A percentile compares a stretch with the other conserved stretches of the same genome.
Evolutionary conservation across 192 early-diverging fungal species (phyloP).

Genomic region (Coemansia sp.): DNA sequence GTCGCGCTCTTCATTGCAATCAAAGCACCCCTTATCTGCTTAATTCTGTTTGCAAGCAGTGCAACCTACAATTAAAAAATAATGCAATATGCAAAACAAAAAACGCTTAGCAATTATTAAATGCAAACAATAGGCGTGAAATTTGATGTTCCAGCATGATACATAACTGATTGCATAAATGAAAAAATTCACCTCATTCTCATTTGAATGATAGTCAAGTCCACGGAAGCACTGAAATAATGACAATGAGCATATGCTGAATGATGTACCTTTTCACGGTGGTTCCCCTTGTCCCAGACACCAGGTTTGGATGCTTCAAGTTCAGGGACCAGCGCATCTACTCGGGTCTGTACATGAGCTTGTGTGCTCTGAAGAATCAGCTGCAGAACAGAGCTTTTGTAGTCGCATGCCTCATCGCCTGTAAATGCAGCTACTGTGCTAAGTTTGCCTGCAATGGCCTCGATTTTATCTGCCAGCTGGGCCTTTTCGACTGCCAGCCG

Average conservation of each 20-base stretch:
- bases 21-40: background rate
- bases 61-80: background rate
- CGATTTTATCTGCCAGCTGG: constrained; percentile 27
- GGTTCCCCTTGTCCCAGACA: constrained; percentile 16
- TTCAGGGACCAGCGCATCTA: constrained; percentile 10
- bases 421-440: constrained; percentile 17
- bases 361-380: constrained; percentile 18
- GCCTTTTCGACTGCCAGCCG: constrained; percentile 4
- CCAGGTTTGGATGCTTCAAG: background rate
- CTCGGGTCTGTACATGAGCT: constrained; percentile 9
- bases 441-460: constrained; percentile 29
- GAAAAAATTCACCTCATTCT: background rate
- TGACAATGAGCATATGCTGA: background rate
- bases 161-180: background rate
- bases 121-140: background rate
- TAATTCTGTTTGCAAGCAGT: constrained; percentile 2
- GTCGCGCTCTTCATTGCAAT: background rate
- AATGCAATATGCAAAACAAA: background rate
- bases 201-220: background rate
- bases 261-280: constrained; percentile 15
- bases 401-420: constrained; percentile 9
- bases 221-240: background rate
- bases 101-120: constrained; percentile 4
- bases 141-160: background rate
- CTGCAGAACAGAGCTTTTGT: constrained; percentile 21